Conservation (phyloP, 805 yeast species). For the Yarrowia sp. region DNA sequence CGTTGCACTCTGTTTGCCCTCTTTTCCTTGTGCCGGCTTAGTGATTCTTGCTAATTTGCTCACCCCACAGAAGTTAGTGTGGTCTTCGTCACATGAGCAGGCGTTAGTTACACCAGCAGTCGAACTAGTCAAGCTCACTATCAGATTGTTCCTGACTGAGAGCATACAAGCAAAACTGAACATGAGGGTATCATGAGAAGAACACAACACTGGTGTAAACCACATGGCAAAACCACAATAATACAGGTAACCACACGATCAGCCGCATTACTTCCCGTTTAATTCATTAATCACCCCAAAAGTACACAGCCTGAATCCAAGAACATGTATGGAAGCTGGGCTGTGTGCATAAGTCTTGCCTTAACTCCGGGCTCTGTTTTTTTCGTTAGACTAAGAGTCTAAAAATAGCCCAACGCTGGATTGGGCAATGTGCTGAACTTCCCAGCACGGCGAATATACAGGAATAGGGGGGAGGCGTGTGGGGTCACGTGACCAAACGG, state of each 20-base stretch:
- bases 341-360: conserved; percentile 35
- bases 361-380: conserved; percentile 3
- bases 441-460: conserved; percentile 10
- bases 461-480: background rate
- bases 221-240: too few species aligned
- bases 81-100: background rate
- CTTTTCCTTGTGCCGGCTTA: background rate
- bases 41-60: conserved; percentile 31
- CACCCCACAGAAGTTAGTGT: conserved; percentile 11
- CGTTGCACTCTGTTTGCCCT: conserved; percentile 13
- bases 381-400: background rate
- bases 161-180: too few species aligned
- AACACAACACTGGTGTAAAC: too few species aligned
- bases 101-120: too few species aligned
- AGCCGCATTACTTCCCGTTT: background rate
- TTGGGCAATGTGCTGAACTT: background rate
- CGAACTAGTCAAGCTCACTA: too few species aligned
- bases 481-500: background rate
- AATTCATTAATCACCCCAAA: background rate
- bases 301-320: conserved; percentile 18
- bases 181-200: too few species aligned
- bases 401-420: conserved; percentile 7
- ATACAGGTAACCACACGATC: too few species aligned
- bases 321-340: conserved; percentile 38
- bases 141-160: too few species aligned